A percentile compares a stretch with the other conserved stretches of the same genome.
Conservation (phyloP, 768 basidiomycete genomes). For the Dictyophora rubrovolvata region DNA sequence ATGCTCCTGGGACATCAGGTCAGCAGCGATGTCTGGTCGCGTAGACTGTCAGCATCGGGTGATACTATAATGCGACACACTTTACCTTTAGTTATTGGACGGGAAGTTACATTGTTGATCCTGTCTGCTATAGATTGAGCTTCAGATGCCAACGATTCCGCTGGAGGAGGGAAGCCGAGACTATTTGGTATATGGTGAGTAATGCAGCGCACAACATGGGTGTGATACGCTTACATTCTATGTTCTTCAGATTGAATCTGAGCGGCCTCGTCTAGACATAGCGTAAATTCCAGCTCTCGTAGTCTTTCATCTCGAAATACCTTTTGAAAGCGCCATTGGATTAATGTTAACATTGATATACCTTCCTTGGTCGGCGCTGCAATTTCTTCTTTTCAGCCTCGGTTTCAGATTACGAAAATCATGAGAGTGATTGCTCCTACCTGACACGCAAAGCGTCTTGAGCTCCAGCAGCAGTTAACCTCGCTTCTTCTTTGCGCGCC, state of each 20-base stretch:
- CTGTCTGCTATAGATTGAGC: neutral
- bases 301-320: neutral
- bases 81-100: neutral
- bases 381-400: neutral
- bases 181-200: neutral
- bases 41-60: no score
- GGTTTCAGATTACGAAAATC: neutral
- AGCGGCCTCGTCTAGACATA: neutral
- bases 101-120: neutral
- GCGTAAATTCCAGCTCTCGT: neutral
- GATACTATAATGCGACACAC: no score
- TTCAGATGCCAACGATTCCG: neutral
- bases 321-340: neutral
- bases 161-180: neutral
- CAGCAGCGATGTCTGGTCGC: slow-evolving; percentile 14
- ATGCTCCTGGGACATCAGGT: slow-evolving; percentile 27
- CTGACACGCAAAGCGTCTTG: neutral
- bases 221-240: neutral
- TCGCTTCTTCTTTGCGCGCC: neutral
- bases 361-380: neutral
- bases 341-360: neutral
- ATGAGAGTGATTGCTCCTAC: neutral
- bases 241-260: neutral
- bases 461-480: neutral
- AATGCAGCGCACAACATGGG: neutral